Base-by-base conservation (phyloP, 2,329 filamentous ascomycete species). In the Cadophora sp. region DNA sequence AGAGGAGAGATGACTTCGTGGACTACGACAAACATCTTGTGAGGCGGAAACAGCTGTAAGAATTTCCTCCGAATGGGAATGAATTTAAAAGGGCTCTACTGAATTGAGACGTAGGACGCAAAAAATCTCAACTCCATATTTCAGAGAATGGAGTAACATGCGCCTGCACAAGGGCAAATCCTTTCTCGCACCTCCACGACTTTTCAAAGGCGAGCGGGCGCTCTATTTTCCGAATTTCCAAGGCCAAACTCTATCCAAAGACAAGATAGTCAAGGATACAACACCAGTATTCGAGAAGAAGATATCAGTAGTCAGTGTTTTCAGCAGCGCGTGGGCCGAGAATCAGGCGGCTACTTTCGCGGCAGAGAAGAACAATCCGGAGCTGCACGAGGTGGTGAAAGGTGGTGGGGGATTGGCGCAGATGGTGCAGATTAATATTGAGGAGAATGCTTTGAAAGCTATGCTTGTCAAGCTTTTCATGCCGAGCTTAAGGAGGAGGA, bases 201-300 rank as follows among this genome's bases (percentile, higher is more conserved):
- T 95, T 60, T 98, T 98, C 85, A 91, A 90, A 76, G 86, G 86
- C 72, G 92, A 97, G 48, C 86, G 89, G 62, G 91, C 95, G 5
- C 87, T 97, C 71, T 98, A 92, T 84, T 97, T 99, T 82, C 96
- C 96, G 56, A 99, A 99, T 81, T 84, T 99, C 68, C 87, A 87
- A 78, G 96, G 96, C 56, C 84, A 87, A 73, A 97, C 94, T 1
- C 84, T 97, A 34, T 81, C 87, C 65, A 89, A 87, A 73, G 81
- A 81, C 61, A 82, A 82, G 67, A 73, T 81, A 59, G 79, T 83
- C 53, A 82, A 80, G 66, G 88, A 97, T 80, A 97, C 94, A 1
- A 97, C 94, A 8, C 85, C 89, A 0, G 79, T 91, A 3, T 85
- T 98, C 66, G 81, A 84, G 59, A 92, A 92, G 67, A 92, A 89